A percentile compares a stretch with the other conserved stretches of the same genome.
Evolutionary conservation across 169 alveolate species (phyloP).

Genomic region (Cryptosporidium baileyi): DNA sequence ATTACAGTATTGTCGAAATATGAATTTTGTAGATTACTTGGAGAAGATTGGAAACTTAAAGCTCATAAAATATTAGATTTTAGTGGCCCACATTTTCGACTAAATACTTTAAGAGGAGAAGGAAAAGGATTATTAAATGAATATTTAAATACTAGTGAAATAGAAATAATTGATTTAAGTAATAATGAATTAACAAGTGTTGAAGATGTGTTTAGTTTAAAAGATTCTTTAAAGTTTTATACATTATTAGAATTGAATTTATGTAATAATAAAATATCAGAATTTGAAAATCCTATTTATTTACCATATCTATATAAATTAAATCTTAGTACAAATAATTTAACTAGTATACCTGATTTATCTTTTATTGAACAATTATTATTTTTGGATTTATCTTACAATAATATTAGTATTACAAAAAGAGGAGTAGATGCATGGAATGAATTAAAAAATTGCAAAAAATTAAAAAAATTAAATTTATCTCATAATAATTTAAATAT

Average conservation of each 20-base stretch:
- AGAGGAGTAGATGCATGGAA: constrained; percentile 15
- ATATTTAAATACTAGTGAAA: constrained; percentile 1
- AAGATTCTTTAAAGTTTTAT: constrained; percentile 21
- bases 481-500: constrained; percentile 18
- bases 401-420: neutral
- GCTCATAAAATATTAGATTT: constrained; percentile 41
- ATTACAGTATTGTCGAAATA: constrained; percentile 6
- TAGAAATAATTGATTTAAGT: constrained; percentile 15
- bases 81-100: constrained; percentile 26
- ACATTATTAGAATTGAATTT: constrained; percentile 12
- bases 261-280: constrained; percentile 11
- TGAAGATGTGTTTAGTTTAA: constrained; percentile 29
- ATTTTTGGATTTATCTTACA: constrained; percentile 12
- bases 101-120: constrained; percentile 28
- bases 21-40: constrained; percentile 4
- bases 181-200: constrained; percentile 20
- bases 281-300: constrained; percentile 16
- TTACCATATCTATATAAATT: constrained; percentile 29
- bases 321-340: constrained; percentile 5
- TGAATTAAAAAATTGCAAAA: constrained; percentile 3
- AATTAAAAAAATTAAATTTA: constrained; percentile 5
- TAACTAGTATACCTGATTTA: constrained; percentile 29
- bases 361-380: constrained; percentile 6
- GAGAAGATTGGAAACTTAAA: constrained; percentile 40
- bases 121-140: constrained; percentile 23